Conservation (phyloP, 768 basidiomycete genomes). For the Exidia glandulosa region DNA sequence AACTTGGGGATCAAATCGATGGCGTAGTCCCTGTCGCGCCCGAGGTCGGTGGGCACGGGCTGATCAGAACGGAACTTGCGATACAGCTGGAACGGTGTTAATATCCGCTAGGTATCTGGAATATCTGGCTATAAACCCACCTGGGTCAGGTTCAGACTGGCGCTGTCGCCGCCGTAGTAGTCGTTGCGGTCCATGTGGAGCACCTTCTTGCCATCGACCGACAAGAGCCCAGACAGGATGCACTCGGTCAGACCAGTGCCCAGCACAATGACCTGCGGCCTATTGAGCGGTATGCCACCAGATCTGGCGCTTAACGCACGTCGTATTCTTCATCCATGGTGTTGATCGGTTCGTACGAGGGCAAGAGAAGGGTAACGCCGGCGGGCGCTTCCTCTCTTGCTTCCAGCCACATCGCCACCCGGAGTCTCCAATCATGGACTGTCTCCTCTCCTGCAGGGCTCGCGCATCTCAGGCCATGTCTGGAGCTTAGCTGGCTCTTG, state of each 20-base stretch:
- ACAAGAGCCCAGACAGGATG: conserved; percentile 92
- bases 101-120: neutral
- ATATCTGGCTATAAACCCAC: conserved; percentile 29
- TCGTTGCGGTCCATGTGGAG: conserved; percentile 98
- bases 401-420: too few species aligned
- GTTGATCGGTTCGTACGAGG: conserved; percentile 1
- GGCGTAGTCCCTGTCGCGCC: conserved; percentile 95
- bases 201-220: conserved; percentile 99
- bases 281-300: too few species aligned
- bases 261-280: conserved; percentile 70
- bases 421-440: too few species aligned
- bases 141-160: conserved; percentile 95
- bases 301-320: conserved; percentile 31
- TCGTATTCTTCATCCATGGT: conserved; percentile 99
- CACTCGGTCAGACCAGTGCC: conserved; percentile 98
- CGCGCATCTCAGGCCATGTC: too few species aligned
- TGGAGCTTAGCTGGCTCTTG: too few species aligned
- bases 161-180: conserved; percentile 97
- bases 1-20: conserved; percentile 98
- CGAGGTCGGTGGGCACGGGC: conserved; percentile 69
- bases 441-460: too few species aligned
- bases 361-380: neutral
- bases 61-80: conserved; percentile 84
- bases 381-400: neutral
- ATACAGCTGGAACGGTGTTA: conserved; percentile 54